phyloP scores from a whole-genome alignment of 495 filamentous ascomycete species.

The Pyrenopolyporus hunteri region DNA sequence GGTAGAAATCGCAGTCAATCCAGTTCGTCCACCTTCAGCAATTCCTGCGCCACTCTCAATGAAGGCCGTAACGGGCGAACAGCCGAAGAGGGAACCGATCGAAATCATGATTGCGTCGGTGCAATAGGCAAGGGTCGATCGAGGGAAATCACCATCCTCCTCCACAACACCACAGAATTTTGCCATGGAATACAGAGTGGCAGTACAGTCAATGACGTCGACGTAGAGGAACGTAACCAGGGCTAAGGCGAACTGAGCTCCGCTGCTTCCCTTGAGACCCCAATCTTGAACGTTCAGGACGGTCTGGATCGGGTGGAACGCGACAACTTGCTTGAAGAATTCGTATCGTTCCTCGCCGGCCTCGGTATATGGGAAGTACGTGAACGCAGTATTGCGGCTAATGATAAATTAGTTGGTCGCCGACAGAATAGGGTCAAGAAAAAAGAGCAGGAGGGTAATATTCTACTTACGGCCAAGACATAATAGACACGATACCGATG shows the following conservation, averaged over 20 bases:
- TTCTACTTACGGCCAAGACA: slow-evolving; percentile 72
- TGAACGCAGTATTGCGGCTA: slow-evolving; percentile 70
- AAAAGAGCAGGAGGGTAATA: too few relatives aligned
- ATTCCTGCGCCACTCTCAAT: slow-evolving; percentile 85
- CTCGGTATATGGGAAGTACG: slow-evolving; percentile 75
- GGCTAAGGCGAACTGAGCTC: slow-evolving; percentile 70
- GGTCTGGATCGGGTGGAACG: slow-evolving; percentile 76
- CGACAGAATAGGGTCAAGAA: background rate
- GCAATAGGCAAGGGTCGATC: slow-evolving; percentile 49
- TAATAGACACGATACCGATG: slow-evolving; percentile 78
- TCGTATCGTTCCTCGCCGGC: slow-evolving; percentile 69
- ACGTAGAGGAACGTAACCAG: slow-evolving; percentile 88
- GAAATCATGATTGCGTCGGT: slow-evolving; percentile 77
- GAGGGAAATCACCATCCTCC: slow-evolving; percentile 68
- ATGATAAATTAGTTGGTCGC: slow-evolving; percentile 22
- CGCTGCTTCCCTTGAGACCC: slow-evolving; percentile 58
- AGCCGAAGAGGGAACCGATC: slow-evolving; percentile 75
- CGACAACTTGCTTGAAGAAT: slow-evolving; percentile 79
- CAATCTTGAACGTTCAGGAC: slow-evolving; percentile 70
- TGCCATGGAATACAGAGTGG: slow-evolving; percentile 80
- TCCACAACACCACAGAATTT: slow-evolving; percentile 66
- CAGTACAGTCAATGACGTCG: slow-evolving; percentile 73
- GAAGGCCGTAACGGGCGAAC: slow-evolving; percentile 79
- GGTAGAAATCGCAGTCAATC: slow-evolving; percentile 74
- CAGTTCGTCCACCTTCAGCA: slow-evolving; percentile 79